phyloP scores from a whole-genome alignment of 2,329 filamentous ascomycete species.

The Alternaria infectoria region DNA sequence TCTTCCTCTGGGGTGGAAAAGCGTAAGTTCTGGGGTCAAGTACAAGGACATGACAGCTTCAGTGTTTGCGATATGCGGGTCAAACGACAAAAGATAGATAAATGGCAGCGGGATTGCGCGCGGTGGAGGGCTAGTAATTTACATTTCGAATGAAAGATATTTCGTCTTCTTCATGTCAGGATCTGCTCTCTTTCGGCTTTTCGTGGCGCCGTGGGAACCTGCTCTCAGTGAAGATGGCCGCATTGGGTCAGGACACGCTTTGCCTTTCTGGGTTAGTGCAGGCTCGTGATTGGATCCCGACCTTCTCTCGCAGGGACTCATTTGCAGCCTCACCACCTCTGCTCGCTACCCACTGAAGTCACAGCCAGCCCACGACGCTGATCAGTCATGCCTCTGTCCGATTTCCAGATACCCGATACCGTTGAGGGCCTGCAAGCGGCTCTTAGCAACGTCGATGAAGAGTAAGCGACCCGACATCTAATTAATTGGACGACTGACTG shows the following conservation, averaged over 20 bases:
- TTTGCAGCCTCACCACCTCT: not conserved
- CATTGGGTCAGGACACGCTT: not conserved
- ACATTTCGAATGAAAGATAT: not conserved
- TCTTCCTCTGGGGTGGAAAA: not conserved
- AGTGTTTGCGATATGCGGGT: not conserved
- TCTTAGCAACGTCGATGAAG: not conserved
- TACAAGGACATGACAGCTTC: not conserved
- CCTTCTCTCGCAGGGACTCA: not conserved
- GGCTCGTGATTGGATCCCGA: not conserved
- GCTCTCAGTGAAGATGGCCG: not conserved
- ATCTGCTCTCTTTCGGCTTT: no score
- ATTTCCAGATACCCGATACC: no score
- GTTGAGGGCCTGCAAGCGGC: not conserved
- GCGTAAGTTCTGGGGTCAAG: not conserved
- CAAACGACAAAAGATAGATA: not conserved
- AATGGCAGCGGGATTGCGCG: not conserved
- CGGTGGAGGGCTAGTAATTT: not conserved
- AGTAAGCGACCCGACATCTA: no score
- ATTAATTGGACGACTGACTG: no score
- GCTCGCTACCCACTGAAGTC: rapidly evolving
- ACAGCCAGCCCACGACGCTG: not conserved
- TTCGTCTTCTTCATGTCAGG: no score
- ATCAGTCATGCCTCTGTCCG: not conserved
- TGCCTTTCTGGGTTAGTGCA: not conserved
- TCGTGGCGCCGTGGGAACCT: no score